phyloP scores from a whole-genome alignment of 1,284 basidiomycete genomes.

The Anthracocystis walkeri region DNA sequence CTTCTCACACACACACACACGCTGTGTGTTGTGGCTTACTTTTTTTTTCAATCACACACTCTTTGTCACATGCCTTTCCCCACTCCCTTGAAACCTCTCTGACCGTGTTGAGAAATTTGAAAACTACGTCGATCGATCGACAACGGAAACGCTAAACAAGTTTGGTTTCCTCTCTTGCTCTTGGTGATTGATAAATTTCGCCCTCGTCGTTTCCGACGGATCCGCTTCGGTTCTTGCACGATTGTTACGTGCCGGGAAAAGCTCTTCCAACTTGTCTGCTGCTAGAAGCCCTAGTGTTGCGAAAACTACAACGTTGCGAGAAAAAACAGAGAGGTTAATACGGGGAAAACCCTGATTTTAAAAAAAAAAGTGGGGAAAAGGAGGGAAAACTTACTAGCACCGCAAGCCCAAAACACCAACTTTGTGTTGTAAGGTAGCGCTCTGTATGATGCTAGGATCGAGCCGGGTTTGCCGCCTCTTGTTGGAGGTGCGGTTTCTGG shows the following conservation, averaged over 20 bases:
- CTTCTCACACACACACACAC: too few species aligned
- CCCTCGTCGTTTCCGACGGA: not conserved
- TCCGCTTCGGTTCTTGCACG: not conserved
- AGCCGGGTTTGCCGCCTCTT: constrained; percentile 25
- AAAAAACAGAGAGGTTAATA: not conserved
- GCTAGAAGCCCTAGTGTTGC: constrained; percentile 27
- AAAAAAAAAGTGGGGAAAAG: not conserved
- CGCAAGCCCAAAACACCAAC: constrained; percentile 39
- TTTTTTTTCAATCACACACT: too few species aligned
- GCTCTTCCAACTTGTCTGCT: constrained; percentile 42
- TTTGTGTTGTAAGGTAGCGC: constrained; percentile 40
- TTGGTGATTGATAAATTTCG: constrained; percentile 24
- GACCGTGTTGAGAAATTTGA: not conserved
- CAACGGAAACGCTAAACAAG: constrained; percentile 35
- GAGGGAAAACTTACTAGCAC: constrained; percentile 22
- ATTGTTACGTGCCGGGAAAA: constrained; percentile 45
- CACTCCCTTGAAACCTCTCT: too few species aligned
- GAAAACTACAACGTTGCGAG: constrained; percentile 8
- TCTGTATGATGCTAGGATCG: constrained; percentile 11
- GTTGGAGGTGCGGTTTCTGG: not conserved
- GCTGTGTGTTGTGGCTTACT: too few species aligned
- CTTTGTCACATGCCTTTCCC: too few species aligned
- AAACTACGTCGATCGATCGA: constrained; percentile 18
- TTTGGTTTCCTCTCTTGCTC: constrained; percentile 15
- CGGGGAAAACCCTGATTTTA: not conserved